Base-by-base conservation (phyloP, 192 early-diverging fungal genomes). In the Umbelopsis vinacea region DNA sequence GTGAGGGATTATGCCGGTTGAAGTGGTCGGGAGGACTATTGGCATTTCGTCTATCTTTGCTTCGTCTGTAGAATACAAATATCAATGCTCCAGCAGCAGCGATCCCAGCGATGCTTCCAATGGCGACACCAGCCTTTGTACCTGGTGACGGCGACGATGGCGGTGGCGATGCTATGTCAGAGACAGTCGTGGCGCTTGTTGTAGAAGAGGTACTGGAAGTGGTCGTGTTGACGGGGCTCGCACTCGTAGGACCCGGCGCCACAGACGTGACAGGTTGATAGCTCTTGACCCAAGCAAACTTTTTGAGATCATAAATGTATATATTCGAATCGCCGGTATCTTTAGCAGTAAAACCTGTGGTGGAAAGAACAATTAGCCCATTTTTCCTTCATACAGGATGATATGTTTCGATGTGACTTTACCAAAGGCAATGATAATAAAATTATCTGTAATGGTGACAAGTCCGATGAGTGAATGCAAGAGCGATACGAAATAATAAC, bases 221-320 rank as follows among this genome's bases (percentile, higher is more conserved):
- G 8, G 57, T 63, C 35, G 57, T 19, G 19, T 14, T 15, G 0
- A 29, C 12, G 14, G 57, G 15, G 33, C 15, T 17, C 23, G 29
- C 2, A 29, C 12, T 33, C 12, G 29, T 14, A 19, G 57, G 24
- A 9, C 17, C 19, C 11, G 14, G 33, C 19, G 57, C 17, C 8
- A 15, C 17, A 0, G 47, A 70, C 19, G 69, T 17, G 26, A 48
- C 45, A 15, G 69, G 69, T 22, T 47, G 48, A 12, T 73, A 77
- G 4, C 6, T 47, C 22, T 57, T 69, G 12, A 55, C 5, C 76
- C 76, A 77, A 37, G 67, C 38, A 47, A 63, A 73, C 37, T 60
- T 73, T 0, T 29, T 43, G 24, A 69, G 22, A 60, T 72, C 67
- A 23, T 72, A 69, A 43, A 73, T 46, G n/a, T 77, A 77, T 21